Conservation (phyloP, 2,329 filamentous ascomycete species). For the Fusarium mexicanum region DNA sequence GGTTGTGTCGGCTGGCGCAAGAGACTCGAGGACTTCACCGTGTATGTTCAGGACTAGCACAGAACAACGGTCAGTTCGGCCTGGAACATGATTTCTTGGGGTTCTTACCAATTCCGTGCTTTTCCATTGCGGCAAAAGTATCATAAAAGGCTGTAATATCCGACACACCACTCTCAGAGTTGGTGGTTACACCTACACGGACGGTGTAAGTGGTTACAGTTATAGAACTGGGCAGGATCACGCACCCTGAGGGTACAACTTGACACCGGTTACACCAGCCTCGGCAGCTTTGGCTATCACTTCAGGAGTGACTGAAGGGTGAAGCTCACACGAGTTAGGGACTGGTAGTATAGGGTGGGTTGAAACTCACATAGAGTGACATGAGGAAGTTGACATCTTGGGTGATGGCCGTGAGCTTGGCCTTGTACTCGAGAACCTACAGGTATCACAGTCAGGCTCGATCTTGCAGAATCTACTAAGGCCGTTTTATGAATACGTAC, state of each 20-base stretch:
- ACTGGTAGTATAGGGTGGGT: background rate
- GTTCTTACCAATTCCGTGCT: slow-evolving; percentile 67
- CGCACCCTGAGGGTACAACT: slow-evolving; percentile 69
- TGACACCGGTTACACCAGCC: slow-evolving; percentile 77
- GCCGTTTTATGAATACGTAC: slow-evolving; percentile 2
- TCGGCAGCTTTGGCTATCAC: slow-evolving; percentile 77
- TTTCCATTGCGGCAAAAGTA: slow-evolving; percentile 90
- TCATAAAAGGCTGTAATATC: slow-evolving; percentile 76
- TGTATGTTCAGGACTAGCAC: slow-evolving; percentile 85
- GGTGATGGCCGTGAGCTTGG: slow-evolving; percentile 67
- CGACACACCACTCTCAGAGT: slow-evolving; percentile 74
- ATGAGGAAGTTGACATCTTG: slow-evolving; percentile 75
- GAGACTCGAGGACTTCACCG: slow-evolving; percentile 74
- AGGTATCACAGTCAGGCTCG: background rate
- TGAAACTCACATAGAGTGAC: slow-evolving; percentile 68
- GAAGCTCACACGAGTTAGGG: slow-evolving; percentile 51
- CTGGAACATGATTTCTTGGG: background rate
- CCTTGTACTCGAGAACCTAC: slow-evolving; percentile 72
- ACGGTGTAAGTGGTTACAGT: slow-evolving; percentile 20
- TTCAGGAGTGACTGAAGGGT: slow-evolving; percentile 71
- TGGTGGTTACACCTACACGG: slow-evolving; percentile 66
- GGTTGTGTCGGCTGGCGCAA: slow-evolving; percentile 58
- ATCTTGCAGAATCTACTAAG: too few relatives aligned
- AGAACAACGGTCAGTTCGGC: background rate
- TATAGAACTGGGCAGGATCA: background rate